Conservation (phyloP, 2,329 filamentous ascomycete species). For the Colletotrichum sp. region DNA sequence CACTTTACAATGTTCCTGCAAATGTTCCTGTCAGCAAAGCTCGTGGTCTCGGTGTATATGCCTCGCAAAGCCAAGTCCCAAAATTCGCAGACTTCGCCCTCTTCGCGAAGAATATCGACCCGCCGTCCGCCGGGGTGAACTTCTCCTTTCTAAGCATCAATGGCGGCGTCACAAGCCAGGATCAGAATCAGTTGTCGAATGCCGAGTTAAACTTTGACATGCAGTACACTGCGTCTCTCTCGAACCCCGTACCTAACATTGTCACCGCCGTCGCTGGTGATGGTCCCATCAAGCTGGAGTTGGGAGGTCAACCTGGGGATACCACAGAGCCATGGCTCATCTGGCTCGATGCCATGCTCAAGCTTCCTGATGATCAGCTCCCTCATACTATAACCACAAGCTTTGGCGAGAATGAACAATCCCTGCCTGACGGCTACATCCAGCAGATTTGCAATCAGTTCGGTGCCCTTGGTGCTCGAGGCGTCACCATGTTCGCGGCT, state of each 20-base stretch:
- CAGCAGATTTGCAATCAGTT: conserved; percentile 59
- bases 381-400: conserved; percentile 72
- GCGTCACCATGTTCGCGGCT: conserved; percentile 69
- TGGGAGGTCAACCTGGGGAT: background rate
- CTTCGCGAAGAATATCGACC: conserved; percentile 61
- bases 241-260: conserved; percentile 37
- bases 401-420: conserved; percentile 73
- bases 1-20: conserved; percentile 47
- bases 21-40: conserved; percentile 38
- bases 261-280: conserved; percentile 36
- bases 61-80: conserved; percentile 54
- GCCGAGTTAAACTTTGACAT: conserved; percentile 43
- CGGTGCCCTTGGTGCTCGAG: conserved; percentile 67
- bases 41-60: conserved; percentile 2
- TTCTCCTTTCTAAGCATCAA: conserved; percentile 65
- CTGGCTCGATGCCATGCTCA: conserved; percentile 65
- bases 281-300: conserved; percentile 21
- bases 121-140: conserved; percentile 53
- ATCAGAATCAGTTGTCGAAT: conserved; percentile 40
- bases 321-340: conserved; percentile 71
- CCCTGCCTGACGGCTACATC: conserved; percentile 63
- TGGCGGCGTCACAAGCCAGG: conserved; percentile 47
- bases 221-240: conserved; percentile 39
- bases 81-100: conserved; percentile 58
- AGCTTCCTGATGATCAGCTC: conserved; percentile 56